Evolutionary conservation across 2,329 filamentous ascomycete species (phyloP).

Genomic region (Cordyceps pruinosa): DNA sequence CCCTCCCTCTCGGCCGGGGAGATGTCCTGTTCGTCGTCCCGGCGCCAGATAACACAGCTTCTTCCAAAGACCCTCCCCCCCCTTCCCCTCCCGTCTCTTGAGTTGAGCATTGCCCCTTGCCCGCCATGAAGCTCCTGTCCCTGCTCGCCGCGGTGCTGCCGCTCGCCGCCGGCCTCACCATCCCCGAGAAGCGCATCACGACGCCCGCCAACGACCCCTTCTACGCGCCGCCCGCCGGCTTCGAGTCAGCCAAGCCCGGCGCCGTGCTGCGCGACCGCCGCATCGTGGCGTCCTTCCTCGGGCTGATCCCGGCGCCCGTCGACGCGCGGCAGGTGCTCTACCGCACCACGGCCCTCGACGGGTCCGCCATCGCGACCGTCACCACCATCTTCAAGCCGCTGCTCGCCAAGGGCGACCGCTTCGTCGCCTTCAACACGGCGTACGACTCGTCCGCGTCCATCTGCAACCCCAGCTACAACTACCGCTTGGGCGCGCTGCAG

Average conservation of each 20-base stretch:
- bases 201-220: constrained; percentile 9
- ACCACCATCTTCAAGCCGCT: constrained; percentile 13
- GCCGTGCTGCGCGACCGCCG: constrained; percentile 6
- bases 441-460: constrained; percentile 12
- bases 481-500: constrained; percentile 5
- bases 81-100: background rate
- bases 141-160: constrained; percentile 4
- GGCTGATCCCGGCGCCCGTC: constrained; percentile 1
- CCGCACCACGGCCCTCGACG: constrained; percentile 13
- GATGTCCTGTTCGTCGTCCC: background rate
- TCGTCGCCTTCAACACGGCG: constrained; percentile 12
- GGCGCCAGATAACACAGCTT: background rate
- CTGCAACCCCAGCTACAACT: constrained; percentile 13
- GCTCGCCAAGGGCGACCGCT: constrained; percentile 12
- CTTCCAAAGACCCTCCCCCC: background rate
- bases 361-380: constrained; percentile 12
- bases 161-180: background rate
- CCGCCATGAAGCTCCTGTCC: constrained; percentile 7
- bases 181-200: constrained; percentile 2
- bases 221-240: constrained; percentile 6
- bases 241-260: constrained; percentile 8
- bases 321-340: constrained; percentile 11
- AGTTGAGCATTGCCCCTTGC: background rate
- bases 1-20: background rate
- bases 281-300: constrained; percentile 7